Percentiles rank a stretch among this genome's conserved stretches.
These are phyloP conservation scores for Chlorella sp. DNA, from an alignment of 139 green algal species.

Conservation along the genomic window DNA sequence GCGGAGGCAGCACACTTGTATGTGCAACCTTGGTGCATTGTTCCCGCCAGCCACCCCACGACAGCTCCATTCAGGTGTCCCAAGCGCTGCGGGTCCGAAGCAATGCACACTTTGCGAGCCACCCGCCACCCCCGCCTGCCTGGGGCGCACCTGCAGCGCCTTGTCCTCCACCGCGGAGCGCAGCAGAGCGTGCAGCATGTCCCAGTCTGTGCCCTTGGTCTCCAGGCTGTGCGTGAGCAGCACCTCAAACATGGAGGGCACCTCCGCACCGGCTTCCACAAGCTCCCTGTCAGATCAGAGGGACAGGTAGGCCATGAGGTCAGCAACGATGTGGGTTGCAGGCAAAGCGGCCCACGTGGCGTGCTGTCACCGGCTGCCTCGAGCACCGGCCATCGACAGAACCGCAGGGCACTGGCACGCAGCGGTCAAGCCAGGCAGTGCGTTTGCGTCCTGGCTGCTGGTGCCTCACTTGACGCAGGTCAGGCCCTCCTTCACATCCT, in stretches of 20 bases:
- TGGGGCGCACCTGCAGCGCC: not conserved
- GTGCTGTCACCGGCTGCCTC: not conserved
- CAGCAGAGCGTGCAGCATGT: conserved; percentile 24
- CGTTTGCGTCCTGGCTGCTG: too few species aligned
- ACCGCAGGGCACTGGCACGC: too few species aligned
- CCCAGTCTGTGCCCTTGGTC: conserved; percentile 38
- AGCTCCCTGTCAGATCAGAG: conserved; percentile 28
- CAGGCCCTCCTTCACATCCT: conserved; percentile 39
- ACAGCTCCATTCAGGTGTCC: too few species aligned
- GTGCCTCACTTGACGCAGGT: conserved; percentile 38
- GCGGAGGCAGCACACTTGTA: not conserved
- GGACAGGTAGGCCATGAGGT: not conserved
- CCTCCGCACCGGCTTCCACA: conserved; percentile 14
- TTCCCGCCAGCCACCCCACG: not conserved
- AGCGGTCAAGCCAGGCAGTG: too few species aligned
- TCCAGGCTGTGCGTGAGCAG: conserved; percentile 34
- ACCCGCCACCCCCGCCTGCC: not conserved
- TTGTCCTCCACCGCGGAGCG: not conserved
- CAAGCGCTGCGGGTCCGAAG: too few species aligned
- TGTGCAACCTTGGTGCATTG: too few species aligned
- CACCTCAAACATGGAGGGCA: conserved; percentile 32
- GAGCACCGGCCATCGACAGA: not conserved
- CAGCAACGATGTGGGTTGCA: not conserved
- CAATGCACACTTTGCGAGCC: too few species aligned
- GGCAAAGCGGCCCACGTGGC: not conserved